Conservation (phyloP, 768 basidiomycete species). For the Plicaturopsis crispa region DNA sequence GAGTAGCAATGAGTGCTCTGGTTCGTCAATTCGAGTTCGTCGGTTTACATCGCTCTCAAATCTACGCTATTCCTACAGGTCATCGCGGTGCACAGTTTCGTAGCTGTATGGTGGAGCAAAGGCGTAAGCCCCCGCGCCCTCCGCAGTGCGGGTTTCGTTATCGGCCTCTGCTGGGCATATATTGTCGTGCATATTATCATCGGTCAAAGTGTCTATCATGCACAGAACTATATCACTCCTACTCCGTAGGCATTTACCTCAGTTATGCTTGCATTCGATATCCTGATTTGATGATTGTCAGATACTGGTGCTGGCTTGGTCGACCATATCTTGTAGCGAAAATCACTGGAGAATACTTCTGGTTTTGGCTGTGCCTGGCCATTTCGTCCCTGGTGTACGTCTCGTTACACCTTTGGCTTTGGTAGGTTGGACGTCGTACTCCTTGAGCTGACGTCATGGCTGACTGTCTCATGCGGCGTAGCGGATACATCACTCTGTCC, state of each 20-base stretch:
- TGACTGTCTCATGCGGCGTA: too few species aligned
- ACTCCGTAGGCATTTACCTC: background rate
- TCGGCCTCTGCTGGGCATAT: slow-evolving; percentile 25
- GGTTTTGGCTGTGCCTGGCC: slow-evolving; percentile 35
- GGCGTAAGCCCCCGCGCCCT: slow-evolving; percentile 19
- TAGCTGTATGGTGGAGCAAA: slow-evolving; percentile 29
- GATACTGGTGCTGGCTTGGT: slow-evolving; percentile 40
- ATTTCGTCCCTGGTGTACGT: slow-evolving; percentile 26
- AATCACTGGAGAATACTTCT: slow-evolving; percentile 35
- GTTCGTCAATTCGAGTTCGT: slow-evolving; percentile 15
- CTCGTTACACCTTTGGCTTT: slow-evolving; percentile 27
- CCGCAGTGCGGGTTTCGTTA: slow-evolving; percentile 16
- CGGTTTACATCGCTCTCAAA: too few species aligned
- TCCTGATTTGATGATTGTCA: too few species aligned
- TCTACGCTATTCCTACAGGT: slow-evolving; percentile 13
- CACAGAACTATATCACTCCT: background rate
- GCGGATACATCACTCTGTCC: slow-evolving; percentile 23
- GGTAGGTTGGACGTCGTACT: too few species aligned
- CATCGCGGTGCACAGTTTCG: slow-evolving; percentile 34
- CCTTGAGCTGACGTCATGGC: too few species aligned
- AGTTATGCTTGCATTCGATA: slow-evolving; percentile 1
- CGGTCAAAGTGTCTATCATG: slow-evolving; percentile 18
- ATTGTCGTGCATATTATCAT: slow-evolving; percentile 23
- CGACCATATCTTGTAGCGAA: slow-evolving; percentile 18
- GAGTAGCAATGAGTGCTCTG: slow-evolving; percentile 32